These are phyloP conservation scores for Cylindrodendrum hubeiense DNA, from an alignment of 2,329 filamentous ascomycete species.

Conservation along the genomic window DNA sequence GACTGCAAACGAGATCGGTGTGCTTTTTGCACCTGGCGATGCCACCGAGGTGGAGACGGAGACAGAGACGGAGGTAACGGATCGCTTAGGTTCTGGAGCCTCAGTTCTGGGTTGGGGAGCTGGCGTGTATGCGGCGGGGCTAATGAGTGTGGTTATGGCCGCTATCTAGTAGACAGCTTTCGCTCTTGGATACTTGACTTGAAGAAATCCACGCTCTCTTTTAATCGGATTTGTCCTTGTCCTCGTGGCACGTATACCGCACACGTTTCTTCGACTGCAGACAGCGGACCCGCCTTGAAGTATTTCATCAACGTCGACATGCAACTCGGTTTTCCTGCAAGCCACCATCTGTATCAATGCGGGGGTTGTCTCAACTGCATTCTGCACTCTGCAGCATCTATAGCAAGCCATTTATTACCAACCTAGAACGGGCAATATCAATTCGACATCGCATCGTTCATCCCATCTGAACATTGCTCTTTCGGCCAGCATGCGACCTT, in stretches of 20 bases:
- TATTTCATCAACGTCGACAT: background rate
- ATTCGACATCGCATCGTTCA: background rate
- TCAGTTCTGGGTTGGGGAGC: slow-evolving; percentile 5
- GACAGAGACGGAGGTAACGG: background rate
- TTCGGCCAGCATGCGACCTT: background rate
- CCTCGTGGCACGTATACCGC: no score
- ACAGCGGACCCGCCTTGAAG: background rate
- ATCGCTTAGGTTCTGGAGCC: slow-evolving; percentile 22
- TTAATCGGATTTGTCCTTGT: background rate
- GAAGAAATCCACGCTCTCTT: background rate
- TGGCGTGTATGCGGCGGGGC: slow-evolving; percentile 12
- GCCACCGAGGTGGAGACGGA: slow-evolving; percentile 56
- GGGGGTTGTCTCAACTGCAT: background rate
- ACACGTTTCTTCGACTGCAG: no score
- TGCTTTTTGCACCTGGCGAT: slow-evolving; percentile 66
- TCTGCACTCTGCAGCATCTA: background rate
- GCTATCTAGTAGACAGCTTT: background rate
- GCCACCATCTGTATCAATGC: background rate
- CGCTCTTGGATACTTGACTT: background rate
- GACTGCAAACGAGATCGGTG: slow-evolving; percentile 57
- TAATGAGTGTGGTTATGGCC: slow-evolving; percentile 4
- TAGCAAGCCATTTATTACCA: background rate
- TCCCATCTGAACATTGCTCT: background rate
- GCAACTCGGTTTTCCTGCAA: background rate
- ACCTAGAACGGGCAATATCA: background rate